Evolutionary conservation across 805 yeast species (phyloP).

Genomic region (Metschnikowia continentalis): DNA sequence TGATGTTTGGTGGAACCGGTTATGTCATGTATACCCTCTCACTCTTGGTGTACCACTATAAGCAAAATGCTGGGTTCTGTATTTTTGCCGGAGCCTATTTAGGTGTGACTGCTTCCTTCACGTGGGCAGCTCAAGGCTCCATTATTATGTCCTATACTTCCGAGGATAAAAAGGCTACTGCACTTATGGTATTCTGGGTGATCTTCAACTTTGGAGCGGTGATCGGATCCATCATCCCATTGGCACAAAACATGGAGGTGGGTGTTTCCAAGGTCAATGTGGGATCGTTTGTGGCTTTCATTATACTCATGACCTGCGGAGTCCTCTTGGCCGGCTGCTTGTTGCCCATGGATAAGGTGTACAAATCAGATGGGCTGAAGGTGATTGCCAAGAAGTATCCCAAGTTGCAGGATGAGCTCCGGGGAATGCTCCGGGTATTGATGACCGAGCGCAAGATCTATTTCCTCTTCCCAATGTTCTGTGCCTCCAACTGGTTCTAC

Average conservation of each 20-base stretch:
- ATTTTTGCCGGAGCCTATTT: constrained; percentile 55
- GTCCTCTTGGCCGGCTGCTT: constrained; percentile 40
- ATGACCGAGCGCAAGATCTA: constrained; percentile 42
- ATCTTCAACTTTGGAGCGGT: constrained; percentile 61
- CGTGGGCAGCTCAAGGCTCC: constrained; percentile 60
- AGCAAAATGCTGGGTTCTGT: constrained; percentile 46
- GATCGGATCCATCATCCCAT: constrained; percentile 55
- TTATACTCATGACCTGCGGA: constrained; percentile 49
- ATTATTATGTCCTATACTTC: constrained; percentile 56
- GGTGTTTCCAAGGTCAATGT: constrained; percentile 33
- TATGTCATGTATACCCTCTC: constrained; percentile 52
- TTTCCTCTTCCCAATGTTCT: constrained; percentile 56
- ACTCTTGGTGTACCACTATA: constrained; percentile 45
- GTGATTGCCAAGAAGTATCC: constrained; percentile 46
- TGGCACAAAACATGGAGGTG: constrained; percentile 46
- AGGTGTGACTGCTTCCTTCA: constrained; percentile 51
- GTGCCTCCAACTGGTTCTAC: constrained; percentile 63
- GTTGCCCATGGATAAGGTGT: constrained; percentile 48
- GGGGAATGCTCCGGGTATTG: constrained; percentile 37
- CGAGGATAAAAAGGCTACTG: constrained; percentile 50
- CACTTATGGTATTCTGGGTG: constrained; percentile 55
- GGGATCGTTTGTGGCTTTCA: constrained; percentile 52
- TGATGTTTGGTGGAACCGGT: constrained; percentile 52
- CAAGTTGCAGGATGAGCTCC: constrained; percentile 42
- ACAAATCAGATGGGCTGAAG: constrained; percentile 46